Percentiles rank a stretch among this genome's conserved stretches.
Conservation (phyloP, 345 rosid species). For the Gossypium arboreum region DNA sequence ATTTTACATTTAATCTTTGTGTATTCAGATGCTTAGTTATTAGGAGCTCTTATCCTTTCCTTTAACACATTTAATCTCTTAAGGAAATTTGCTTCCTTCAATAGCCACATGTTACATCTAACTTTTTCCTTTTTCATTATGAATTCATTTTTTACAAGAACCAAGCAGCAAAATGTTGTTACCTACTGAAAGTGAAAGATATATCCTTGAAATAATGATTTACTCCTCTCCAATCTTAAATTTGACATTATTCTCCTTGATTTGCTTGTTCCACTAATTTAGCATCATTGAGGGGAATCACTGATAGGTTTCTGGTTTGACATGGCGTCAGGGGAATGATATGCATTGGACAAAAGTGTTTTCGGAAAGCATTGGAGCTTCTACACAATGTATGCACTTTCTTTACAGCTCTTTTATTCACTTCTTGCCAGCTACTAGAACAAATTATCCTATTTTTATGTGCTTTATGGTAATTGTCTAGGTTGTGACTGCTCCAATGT, state of each 20-base stretch:
- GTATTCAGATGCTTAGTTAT: neutral
- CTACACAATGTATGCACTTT: conserved; percentile 56
- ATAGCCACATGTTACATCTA: neutral
- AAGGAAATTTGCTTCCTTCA: neutral
- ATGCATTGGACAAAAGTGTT: conserved; percentile 79
- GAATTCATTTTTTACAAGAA: neutral
- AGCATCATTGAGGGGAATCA: neutral
- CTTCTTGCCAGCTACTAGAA: conserved; percentile 8
- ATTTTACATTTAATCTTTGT: neutral
- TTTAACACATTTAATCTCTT: neutral
- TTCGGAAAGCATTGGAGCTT: conserved; percentile 89
- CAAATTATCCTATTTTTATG: conserved; percentile 9
- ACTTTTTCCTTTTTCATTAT: neutral
- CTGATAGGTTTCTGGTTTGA: conserved; percentile 18
- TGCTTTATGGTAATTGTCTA: conserved; percentile 25
- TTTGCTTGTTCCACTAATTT: neutral
- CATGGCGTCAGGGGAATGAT: conserved; percentile 76
- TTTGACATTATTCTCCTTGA: neutral
- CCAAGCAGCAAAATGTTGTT: neutral
- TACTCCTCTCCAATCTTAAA: neutral
- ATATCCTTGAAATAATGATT: neutral
- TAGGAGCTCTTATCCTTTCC: conserved; percentile 4
- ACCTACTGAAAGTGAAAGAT: neutral
- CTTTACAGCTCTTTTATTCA: conserved; percentile 5
- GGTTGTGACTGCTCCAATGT: conserved; percentile 96